Evolutionary conservation across 2,329 filamentous ascomycete genomes (phyloP).

Genomic region (Xylaria sp.): DNA sequence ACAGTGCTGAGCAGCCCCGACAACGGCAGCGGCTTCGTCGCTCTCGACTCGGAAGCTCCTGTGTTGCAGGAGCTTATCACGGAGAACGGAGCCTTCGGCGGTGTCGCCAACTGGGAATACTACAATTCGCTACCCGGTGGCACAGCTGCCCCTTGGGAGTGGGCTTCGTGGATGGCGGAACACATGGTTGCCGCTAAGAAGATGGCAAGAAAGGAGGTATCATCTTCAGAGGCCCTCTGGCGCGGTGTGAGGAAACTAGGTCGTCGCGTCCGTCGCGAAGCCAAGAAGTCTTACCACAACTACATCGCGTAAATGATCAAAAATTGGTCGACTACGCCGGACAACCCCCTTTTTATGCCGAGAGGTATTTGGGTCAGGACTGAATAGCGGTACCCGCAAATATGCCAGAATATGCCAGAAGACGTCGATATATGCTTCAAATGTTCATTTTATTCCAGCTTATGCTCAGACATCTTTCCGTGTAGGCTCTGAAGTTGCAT

Average conservation of each 20-base stretch:
- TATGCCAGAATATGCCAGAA: neutral
- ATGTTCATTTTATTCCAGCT: neutral
- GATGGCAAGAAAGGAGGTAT: slow-evolving; percentile 42
- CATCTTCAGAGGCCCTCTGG: slow-evolving; percentile 44
- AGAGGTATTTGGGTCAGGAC: neutral
- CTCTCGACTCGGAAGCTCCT: slow-evolving; percentile 58
- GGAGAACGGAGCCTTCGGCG: slow-evolving; percentile 77
- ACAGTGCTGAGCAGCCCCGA: slow-evolving; percentile 77
- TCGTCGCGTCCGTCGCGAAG: slow-evolving; percentile 43
- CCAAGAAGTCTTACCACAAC: slow-evolving; percentile 45
- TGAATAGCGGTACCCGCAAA: neutral
- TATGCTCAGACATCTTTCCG: neutral
- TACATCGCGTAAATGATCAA: slow-evolving; percentile 46
- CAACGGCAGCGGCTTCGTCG: slow-evolving; percentile 71
- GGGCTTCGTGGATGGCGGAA: slow-evolving; percentile 64
- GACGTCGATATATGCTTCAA: neutral
- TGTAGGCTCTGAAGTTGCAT: slow-evolving; percentile 17
- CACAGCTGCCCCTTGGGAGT: slow-evolving; percentile 74
- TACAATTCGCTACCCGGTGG: slow-evolving; percentile 82
- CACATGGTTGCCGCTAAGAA: slow-evolving; percentile 40
- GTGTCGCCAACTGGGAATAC: slow-evolving; percentile 96
- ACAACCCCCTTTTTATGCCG: neutral
- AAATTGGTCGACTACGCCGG: neutral
- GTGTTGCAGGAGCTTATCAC: slow-evolving; percentile 57
- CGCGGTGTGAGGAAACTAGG: slow-evolving; percentile 43